A percentile compares a stretch with the other conserved stretches of the same genome.
Conservation (phyloP, 2,329 filamentous ascomycete species). For the Aureobasidium uvarum region DNA sequence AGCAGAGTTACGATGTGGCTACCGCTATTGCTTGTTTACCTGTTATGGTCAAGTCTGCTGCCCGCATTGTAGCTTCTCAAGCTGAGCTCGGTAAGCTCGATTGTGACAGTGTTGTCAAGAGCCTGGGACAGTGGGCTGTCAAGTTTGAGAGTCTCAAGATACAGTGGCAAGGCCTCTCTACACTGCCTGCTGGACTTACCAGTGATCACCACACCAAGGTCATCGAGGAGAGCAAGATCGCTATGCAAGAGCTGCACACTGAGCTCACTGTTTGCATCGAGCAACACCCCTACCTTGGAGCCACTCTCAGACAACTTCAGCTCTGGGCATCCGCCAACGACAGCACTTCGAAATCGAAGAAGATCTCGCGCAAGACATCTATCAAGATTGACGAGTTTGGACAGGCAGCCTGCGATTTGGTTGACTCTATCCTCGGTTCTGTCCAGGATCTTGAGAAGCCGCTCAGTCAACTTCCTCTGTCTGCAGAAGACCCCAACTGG, state of each 20-base stretch:
- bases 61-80: constrained; percentile 64
- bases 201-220: not conserved
- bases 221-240: not conserved
- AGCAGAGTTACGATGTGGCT: constrained; percentile 30
- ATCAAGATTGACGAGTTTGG: constrained; percentile 50
- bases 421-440: constrained; percentile 74
- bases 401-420: constrained; percentile 59
- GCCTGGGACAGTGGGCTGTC: not conserved
- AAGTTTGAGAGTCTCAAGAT: constrained; percentile 5
- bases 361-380: not conserved
- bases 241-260: constrained; percentile 4
- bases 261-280: constrained; percentile 19
- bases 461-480: constrained; percentile 55
- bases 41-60: constrained; percentile 63
- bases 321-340: constrained; percentile 26
- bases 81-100: constrained; percentile 57
- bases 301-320: constrained; percentile 28
- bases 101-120: constrained; percentile 21
- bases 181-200: constrained; percentile 12
- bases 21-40: constrained; percentile 59
- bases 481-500: constrained; percentile 63
- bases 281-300: constrained; percentile 27
- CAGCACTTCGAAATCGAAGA: not conserved
- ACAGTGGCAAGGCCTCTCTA: constrained; percentile 10
- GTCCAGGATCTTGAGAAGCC: constrained; percentile 68